These are phyloP conservation scores for Penicillium simplicissimum DNA, from an alignment of 495 filamentous ascomycete genomes.

Conservation along the genomic window DNA sequence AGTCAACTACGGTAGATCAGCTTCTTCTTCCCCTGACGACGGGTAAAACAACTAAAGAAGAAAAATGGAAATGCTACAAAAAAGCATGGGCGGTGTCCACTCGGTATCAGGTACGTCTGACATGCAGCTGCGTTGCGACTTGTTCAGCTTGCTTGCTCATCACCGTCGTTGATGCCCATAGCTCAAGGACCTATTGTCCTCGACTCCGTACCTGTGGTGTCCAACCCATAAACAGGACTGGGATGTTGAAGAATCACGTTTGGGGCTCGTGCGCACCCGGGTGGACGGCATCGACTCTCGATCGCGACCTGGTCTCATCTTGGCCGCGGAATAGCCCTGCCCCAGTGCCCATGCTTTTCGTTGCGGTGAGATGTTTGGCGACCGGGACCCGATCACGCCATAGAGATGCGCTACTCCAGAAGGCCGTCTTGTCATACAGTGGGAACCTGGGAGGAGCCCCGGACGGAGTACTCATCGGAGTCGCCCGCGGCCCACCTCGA, in stretches of 20 bases:
- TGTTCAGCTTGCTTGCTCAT: neutral
- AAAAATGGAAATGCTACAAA: neutral
- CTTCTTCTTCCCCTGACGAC: neutral
- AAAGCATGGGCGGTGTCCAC: neutral
- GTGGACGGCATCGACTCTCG: slow-evolving; percentile 5
- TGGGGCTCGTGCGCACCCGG: slow-evolving; percentile 10
- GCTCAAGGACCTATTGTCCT: neutral
- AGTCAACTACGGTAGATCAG: no score
- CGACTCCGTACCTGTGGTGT: neutral
- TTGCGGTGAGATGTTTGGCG: slow-evolving; percentile 11
- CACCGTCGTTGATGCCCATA: neutral
- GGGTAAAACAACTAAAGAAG: neutral
- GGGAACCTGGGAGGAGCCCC: neutral
- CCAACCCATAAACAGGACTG: neutral
- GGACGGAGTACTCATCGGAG: neutral
- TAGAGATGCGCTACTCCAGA: neutral
- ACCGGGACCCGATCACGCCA: slow-evolving; percentile 19
- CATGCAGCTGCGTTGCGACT: slow-evolving; percentile 1
- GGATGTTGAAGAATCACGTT: slow-evolving; percentile 7
- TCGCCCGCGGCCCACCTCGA: neutral
- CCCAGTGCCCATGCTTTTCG: neutral
- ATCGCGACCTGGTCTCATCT: neutral
- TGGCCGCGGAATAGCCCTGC: slow-evolving; percentile 10
- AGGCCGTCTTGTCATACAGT: neutral
- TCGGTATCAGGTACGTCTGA: slow-evolving; percentile 1